These are phyloP conservation scores for Pseudomassariella vexata DNA, from an alignment of 2,329 filamentous ascomycete genomes.

Conservation along the genomic window DNA sequence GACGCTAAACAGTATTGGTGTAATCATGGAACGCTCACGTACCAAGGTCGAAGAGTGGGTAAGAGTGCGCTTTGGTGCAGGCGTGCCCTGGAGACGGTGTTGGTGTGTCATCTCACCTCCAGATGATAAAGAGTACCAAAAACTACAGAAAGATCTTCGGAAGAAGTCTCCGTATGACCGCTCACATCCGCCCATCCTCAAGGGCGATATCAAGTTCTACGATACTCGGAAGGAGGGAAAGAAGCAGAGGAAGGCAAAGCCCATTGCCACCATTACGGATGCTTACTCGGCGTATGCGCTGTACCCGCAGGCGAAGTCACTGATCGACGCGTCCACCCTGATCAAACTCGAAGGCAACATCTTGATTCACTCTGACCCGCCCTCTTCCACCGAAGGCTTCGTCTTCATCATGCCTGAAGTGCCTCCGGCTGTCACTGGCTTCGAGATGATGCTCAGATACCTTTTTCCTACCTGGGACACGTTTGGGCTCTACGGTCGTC, in stretches of 20 bases:
- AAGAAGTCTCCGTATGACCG: conserved; percentile 79
- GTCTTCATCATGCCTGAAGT: conserved; percentile 97
- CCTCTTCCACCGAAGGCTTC: conserved; percentile 80
- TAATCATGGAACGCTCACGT: conserved; percentile 77
- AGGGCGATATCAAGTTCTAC: conserved; percentile 92
- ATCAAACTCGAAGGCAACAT: conserved; percentile 91
- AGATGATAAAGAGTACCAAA: conserved; percentile 86
- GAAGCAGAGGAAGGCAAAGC: conserved; percentile 84
- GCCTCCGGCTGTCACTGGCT: conserved; percentile 84
- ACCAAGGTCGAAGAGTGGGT: conserved; percentile 88
- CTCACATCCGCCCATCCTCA: conserved; percentile 58
- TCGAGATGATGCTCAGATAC: conserved; percentile 91
- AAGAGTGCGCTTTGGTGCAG: conserved; percentile 88
- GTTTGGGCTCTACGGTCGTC: conserved; percentile 85
- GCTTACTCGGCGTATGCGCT: conserved; percentile 92
- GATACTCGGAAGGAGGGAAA: conserved; percentile 69
- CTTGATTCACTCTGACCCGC: conserved; percentile 74
- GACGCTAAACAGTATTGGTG: conserved; percentile 78
- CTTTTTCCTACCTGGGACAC: conserved; percentile 93
- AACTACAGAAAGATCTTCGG: conserved; percentile 76
- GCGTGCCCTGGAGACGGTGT: conserved; percentile 91
- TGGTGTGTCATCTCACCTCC: conserved; percentile 94
- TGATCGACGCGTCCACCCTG: conserved; percentile 91
- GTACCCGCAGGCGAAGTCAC: conserved; percentile 87
- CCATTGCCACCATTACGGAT: conserved; percentile 87